phyloP scores from a whole-genome alignment of 106 monocot genomes.

The Dactylorhiza incarnata region DNA sequence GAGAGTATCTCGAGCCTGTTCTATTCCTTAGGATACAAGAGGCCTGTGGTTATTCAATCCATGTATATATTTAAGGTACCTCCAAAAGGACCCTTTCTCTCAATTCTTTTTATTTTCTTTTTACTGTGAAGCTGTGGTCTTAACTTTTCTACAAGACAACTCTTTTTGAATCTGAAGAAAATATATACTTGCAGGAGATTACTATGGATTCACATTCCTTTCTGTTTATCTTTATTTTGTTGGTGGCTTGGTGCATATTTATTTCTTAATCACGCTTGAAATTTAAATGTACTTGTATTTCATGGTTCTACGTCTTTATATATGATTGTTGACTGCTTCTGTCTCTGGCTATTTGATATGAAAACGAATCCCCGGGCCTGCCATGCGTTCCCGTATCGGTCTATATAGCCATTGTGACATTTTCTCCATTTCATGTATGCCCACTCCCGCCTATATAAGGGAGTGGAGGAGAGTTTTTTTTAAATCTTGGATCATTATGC shows the following conservation, averaged over 20 bases:
- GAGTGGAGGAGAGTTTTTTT: no score
- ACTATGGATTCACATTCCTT: not conserved
- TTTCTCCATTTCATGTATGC: no score
- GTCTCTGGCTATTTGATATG: no score
- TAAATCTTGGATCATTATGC: no score
- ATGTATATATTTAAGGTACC: conserved; percentile 99
- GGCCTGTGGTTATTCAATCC: conserved; percentile 87
- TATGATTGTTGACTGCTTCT: no score
- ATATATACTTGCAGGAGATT: not conserved
- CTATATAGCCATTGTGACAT: no score
- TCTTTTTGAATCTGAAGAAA: not conserved
- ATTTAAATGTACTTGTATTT: not conserved
- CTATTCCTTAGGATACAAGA: conserved; percentile 63
- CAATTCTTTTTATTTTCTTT: not conserved
- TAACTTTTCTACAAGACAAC: not conserved
- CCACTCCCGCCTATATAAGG: no score
- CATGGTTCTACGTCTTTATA: no score
- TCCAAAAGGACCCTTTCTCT: not conserved
- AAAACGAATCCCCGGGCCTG: no score
- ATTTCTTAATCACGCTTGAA: not conserved
- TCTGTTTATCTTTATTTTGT: not conserved
- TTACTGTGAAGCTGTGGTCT: not conserved
- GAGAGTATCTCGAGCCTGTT: conserved; percentile 59
- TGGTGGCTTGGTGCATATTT: not conserved
- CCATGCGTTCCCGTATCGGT: no score